These are phyloP conservation scores for Rosa hybrid DNA, from an alignment of 331 rosid species.

Conservation along the genomic window DNA sequence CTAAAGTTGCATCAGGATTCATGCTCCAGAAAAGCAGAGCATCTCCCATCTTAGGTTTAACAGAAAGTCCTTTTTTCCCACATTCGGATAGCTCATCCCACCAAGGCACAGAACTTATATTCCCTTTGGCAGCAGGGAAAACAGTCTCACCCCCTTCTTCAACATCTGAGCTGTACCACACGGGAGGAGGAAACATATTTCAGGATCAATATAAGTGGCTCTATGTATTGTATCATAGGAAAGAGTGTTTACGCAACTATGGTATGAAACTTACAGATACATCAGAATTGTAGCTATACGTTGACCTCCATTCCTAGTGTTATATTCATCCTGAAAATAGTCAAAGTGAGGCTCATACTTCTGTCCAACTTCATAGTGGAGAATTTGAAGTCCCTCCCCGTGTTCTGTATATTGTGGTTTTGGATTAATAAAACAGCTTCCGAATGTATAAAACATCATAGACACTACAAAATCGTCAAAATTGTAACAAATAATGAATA, in stretches of 20 bases:
- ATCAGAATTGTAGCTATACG: constrained; percentile 89
- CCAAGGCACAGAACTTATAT: constrained; percentile 89
- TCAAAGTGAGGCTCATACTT: constrained; percentile 97
- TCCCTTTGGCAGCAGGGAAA: constrained; percentile 95
- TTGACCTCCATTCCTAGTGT: constrained; percentile 91
- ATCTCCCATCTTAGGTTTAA: constrained; percentile 95
- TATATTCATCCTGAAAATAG: constrained; percentile 84
- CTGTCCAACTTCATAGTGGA: constrained; percentile 98
- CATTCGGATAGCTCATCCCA: constrained; percentile 97
- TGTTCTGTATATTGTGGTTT: constrained; percentile 59
- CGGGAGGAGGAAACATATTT: constrained; percentile 23
- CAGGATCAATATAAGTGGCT: constrained; percentile 17
- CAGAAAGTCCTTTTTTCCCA: constrained; percentile 83
- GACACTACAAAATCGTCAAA: background rate
- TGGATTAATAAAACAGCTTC: constrained; percentile 25
- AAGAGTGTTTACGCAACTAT: constrained; percentile 20
- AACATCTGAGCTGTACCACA: constrained; percentile 78
- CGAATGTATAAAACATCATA: constrained; percentile 21
- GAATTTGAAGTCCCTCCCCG: constrained; percentile 98
- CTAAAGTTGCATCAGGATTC: constrained; percentile 89
- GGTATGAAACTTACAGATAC: constrained; percentile 80
- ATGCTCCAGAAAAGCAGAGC: constrained; percentile 99
- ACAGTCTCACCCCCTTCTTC: constrained; percentile 99
- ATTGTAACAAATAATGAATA: background rate
- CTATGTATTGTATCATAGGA: constrained; percentile 11